Evolutionary conservation across 768 basidiomycete species (phyloP).

Genomic region (Kwoniella sp.): DNA sequence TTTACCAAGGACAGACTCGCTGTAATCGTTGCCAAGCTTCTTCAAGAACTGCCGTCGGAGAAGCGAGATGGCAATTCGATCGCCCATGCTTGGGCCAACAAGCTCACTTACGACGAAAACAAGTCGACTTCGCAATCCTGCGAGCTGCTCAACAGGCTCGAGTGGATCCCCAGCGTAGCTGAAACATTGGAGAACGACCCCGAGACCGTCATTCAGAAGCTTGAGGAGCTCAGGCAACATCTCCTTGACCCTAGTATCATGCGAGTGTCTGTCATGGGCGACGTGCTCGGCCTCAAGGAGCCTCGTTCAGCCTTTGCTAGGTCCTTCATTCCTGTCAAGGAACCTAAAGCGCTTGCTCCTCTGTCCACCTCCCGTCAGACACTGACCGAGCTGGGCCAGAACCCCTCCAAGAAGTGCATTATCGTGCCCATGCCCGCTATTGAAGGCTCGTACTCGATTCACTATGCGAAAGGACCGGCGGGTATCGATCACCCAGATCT

Average conservation of each 20-base stretch:
- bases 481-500: conserved; percentile 79
- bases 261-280: conserved; percentile 86
- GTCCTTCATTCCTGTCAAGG: conserved; percentile 63
- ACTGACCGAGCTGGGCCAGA: conserved; percentile 68
- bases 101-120: conserved; percentile 63
- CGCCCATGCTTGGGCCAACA: conserved; percentile 64
- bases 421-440: conserved; percentile 88
- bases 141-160: conserved; percentile 67
- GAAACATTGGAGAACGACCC: conserved; percentile 70
- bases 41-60: conserved; percentile 81
- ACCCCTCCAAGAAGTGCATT: conserved; percentile 65
- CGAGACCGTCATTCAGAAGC: conserved; percentile 64
- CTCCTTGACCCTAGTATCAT: conserved; percentile 78
- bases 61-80: conserved; percentile 86
- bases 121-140: conserved; percentile 64
- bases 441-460: conserved; percentile 80
- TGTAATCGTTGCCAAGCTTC: conserved; percentile 78
- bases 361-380: conserved; percentile 65
- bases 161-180: conserved; percentile 71
- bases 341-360: conserved; percentile 56
- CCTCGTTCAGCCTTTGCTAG: conserved; percentile 72
- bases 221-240: conserved; percentile 67
- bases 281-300: conserved; percentile 64
- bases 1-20: conserved; percentile 60
- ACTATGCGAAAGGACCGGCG: conserved; percentile 70